A percentile compares a stretch with the other conserved stretches of the same genome.
Evolutionary conservation across 2,329 filamentous ascomycete genomes (phyloP).

Genomic region (Neoascochyta sp.): DNA sequence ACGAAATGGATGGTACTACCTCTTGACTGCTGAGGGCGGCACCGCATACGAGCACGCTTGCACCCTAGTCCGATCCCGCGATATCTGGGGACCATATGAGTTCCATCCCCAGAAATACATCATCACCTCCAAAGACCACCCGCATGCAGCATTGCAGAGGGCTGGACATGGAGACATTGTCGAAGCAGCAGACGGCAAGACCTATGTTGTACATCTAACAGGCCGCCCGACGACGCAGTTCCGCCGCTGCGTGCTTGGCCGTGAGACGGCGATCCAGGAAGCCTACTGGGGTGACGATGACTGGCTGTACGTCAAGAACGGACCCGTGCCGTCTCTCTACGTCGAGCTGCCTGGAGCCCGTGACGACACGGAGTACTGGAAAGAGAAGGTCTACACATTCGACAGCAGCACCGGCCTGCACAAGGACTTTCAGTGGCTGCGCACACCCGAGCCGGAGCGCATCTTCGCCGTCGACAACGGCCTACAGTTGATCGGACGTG

Average conservation of each 20-base stretch:
- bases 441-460: conserved; percentile 49
- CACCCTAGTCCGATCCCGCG: conserved; percentile 38
- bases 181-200: conserved; percentile 32
- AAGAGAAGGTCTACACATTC: conserved; percentile 49
- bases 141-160: conserved; percentile 29
- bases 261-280: conserved; percentile 51
- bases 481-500: conserved; percentile 54
- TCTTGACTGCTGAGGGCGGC: conserved; percentile 39
- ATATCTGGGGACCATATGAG: conserved; percentile 44
- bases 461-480: conserved; percentile 46
- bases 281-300: conserved; percentile 58
- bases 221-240: conserved; percentile 34
- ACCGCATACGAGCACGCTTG: conserved; percentile 41
- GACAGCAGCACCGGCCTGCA: conserved; percentile 45
- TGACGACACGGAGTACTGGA: conserved; percentile 34
- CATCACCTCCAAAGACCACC: conserved; percentile 40
- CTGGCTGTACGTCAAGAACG: conserved; percentile 61
- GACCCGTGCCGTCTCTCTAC: conserved; percentile 45
- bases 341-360: conserved; percentile 29
- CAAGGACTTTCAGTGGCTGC: conserved; percentile 55
- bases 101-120: conserved; percentile 41
- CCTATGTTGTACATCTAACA: conserved; percentile 34
- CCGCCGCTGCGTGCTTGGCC: conserved; percentile 35
- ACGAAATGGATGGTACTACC: conserved; percentile 36
- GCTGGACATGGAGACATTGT: conserved; percentile 40